phyloP scores from a whole-genome alignment of 2,329 filamentous ascomycete species.

The Verticillium nonalfalfae region DNA sequence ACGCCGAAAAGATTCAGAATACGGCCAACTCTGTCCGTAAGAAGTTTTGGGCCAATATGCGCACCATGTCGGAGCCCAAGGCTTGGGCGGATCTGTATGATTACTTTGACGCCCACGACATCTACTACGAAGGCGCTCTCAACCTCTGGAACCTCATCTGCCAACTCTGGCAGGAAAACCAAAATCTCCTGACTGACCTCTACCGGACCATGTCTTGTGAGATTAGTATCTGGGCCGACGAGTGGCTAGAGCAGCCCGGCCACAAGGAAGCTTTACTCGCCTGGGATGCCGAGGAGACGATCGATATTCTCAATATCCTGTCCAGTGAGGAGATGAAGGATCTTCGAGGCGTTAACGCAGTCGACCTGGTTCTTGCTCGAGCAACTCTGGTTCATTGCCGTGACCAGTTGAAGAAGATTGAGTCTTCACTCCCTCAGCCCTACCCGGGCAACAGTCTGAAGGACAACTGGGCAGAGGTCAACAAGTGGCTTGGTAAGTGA shows the following conservation, averaged over 20 bases:
- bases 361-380: slow-evolving; percentile 20
- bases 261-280: slow-evolving; percentile 23
- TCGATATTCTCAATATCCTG: slow-evolving; percentile 20
- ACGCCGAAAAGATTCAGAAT: slow-evolving; percentile 28
- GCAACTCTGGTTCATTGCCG: slow-evolving; percentile 26
- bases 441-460: slow-evolving; percentile 16
- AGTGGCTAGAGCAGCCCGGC: slow-evolving; percentile 21
- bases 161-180: slow-evolving; percentile 32
- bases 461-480: slow-evolving; percentile 18
- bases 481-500: slow-evolving; percentile 30
- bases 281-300: slow-evolving; percentile 17
- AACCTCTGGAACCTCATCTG: slow-evolving; percentile 43
- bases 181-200: slow-evolving; percentile 20
- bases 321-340: slow-evolving; percentile 17
- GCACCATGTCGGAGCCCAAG: slow-evolving; percentile 20
- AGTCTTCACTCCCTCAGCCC: not conserved
- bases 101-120: slow-evolving; percentile 41
- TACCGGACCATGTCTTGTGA: slow-evolving; percentile 16
- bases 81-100: slow-evolving; percentile 35
- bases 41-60: slow-evolving; percentile 27
- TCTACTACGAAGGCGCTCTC: slow-evolving; percentile 38
- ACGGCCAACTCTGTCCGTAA: slow-evolving; percentile 31
- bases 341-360: slow-evolving; percentile 21
- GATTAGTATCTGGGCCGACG: slow-evolving; percentile 27
- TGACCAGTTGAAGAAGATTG: slow-evolving; percentile 10